These are phyloP conservation scores for Syncephalastrum monosporum DNA, from an alignment of 371 early-diverging fungal species.

Conservation along the genomic window DNA sequence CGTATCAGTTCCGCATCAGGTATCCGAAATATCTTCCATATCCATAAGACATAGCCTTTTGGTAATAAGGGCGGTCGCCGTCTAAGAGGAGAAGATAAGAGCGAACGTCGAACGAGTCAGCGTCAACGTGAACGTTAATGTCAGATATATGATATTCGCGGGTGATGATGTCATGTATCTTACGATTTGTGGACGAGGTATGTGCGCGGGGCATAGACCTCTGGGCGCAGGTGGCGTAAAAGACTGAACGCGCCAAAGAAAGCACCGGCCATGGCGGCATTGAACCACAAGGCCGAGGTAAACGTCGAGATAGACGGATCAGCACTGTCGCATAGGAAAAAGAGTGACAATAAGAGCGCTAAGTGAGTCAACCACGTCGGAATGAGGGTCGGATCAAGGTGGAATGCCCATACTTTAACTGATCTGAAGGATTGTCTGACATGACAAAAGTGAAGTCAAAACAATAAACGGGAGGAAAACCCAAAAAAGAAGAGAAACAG, in stretches of 20 bases:
- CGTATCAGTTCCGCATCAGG: slow-evolving; percentile 58
- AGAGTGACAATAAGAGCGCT: no score
- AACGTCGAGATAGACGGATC: slow-evolving; percentile 59
- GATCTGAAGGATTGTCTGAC: no score
- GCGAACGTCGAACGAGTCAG: not conserved
- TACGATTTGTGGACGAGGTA: slow-evolving; percentile 66
- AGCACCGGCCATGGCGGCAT: slow-evolving; percentile 53
- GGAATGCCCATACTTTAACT: no score
- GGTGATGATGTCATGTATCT: not conserved
- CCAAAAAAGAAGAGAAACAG: no score
- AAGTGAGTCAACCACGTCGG: no score
- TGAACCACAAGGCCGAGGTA: slow-evolving; percentile 67
- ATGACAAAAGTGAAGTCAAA: no score
- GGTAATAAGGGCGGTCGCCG: slow-evolving; percentile 60
- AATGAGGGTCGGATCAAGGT: no score
- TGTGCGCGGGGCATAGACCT: slow-evolving; percentile 71
- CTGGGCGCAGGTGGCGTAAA: slow-evolving; percentile 52
- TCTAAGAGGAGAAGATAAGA: slow-evolving; percentile 23
- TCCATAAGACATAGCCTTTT: slow-evolving; percentile 57
- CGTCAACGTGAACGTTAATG: no score
- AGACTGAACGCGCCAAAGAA: slow-evolving; percentile 61
- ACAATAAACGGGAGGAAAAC: no score
- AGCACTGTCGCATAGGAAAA: slow-evolving; percentile 16
- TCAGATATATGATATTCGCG: not conserved
- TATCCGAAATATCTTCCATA: slow-evolving; percentile 52